Evolutionary conservation across 2,329 filamentous ascomycete species (phyloP).

Genomic region (Cadophora gregata): DNA sequence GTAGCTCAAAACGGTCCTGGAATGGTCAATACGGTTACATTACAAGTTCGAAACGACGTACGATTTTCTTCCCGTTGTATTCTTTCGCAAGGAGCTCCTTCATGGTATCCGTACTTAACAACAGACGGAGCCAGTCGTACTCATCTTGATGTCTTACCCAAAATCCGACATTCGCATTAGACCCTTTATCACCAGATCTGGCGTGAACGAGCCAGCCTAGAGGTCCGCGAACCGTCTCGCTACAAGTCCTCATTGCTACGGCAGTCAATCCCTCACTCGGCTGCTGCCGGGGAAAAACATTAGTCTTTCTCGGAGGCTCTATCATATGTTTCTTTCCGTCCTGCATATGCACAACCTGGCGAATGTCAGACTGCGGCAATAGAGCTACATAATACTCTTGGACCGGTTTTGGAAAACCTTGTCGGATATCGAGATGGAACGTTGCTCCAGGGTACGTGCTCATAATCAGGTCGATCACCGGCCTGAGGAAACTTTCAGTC

Average conservation of each 20-base stretch:
- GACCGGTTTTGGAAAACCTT: conserved; percentile 44
- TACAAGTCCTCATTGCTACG: conserved; percentile 34
- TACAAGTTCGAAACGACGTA: conserved; percentile 45
- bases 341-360: conserved; percentile 34
- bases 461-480: conserved; percentile 51
- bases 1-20: conserved; percentile 38
- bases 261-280: conserved; percentile 29
- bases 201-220: conserved; percentile 46
- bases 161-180: conserved; percentile 48
- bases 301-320: conserved; percentile 26
- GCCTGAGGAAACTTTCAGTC: conserved; percentile 47
- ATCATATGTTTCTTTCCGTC: conserved; percentile 39
- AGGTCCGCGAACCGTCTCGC: conserved; percentile 36
- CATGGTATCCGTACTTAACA: conserved; percentile 38
- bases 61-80: conserved; percentile 42
- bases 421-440: conserved; percentile 48
- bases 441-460: conserved; percentile 50
- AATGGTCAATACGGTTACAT: conserved; percentile 20
- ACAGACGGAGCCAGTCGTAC: conserved; percentile 47
- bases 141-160: conserved; percentile 49
- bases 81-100: conserved; percentile 37
- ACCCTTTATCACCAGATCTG: conserved; percentile 48
- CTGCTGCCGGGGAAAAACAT: conserved; percentile 27
- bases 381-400: conserved; percentile 42
- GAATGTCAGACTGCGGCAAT: conserved; percentile 37